Evolutionary conservation across 139 green algal genomes (phyloP).

Genomic region (Helicosporidium sp.): DNA sequence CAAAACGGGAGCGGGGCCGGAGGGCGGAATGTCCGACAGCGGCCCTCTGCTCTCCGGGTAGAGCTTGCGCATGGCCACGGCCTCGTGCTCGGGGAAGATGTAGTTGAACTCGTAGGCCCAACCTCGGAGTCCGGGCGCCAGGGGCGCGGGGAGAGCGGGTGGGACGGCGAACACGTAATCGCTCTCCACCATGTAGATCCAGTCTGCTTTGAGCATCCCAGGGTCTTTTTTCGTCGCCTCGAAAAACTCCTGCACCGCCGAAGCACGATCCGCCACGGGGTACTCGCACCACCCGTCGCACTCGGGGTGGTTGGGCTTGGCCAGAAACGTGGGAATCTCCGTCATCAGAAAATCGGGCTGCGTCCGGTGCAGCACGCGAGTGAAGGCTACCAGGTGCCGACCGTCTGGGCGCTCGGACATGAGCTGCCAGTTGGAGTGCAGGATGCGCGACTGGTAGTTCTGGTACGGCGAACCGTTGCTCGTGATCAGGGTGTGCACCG

Average conservation of each 20-base stretch:
- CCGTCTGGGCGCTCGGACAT: slow-evolving; percentile 43
- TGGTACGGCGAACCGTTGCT: slow-evolving; percentile 62
- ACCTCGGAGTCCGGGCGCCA: too few relatives aligned
- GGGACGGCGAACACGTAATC: slow-evolving; percentile 65
- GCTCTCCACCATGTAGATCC: slow-evolving; percentile 55
- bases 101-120: slow-evolving; percentile 47
- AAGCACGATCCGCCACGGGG: slow-evolving; percentile 55
- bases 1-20: slow-evolving; percentile 49
- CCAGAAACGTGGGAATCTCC: slow-evolving; percentile 31
- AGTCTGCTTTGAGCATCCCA: too few relatives aligned
- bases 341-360: slow-evolving; percentile 28
- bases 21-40: slow-evolving; percentile 11
- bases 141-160: too few relatives aligned
- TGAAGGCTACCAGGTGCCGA: slow-evolving; percentile 55
- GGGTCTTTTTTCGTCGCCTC: too few relatives aligned
- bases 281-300: slow-evolving; percentile 56
- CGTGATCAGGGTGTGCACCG: slow-evolving; percentile 60
- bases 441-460: slow-evolving; percentile 30
- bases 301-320: slow-evolving; percentile 25
- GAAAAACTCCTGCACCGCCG: slow-evolving; percentile 51
- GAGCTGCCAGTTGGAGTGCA: slow-evolving; percentile 52
- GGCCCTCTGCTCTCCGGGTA: slow-evolving; percentile 2
- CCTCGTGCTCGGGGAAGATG: slow-evolving; percentile 42
- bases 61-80: slow-evolving; percentile 10
- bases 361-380: slow-evolving; percentile 57